Percentiles rank a stretch among this genome's conserved stretches.
These are phyloP conservation scores for Penicillium salamii DNA, from an alignment of 495 filamentous ascomycete species.

Conservation along the genomic window DNA sequence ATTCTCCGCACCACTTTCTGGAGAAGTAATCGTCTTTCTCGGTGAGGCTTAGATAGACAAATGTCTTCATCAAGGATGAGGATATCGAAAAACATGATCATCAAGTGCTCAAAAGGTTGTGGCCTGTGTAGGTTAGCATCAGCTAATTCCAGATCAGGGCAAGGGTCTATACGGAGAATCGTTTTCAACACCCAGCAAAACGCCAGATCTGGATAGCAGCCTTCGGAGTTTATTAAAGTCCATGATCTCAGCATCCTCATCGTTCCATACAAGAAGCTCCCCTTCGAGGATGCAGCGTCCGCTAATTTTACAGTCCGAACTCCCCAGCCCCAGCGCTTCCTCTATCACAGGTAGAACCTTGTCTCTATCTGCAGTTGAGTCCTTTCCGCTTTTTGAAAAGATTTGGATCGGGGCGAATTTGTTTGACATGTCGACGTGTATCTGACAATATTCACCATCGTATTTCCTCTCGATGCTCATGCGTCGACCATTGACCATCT, in stretches of 20 bases:
- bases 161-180: constrained; percentile 63
- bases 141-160: no score
- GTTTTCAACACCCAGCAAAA: constrained; percentile 60
- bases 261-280: constrained; percentile 75
- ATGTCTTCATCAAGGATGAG: constrained; percentile 68
- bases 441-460: constrained; percentile 86
- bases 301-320: constrained; percentile 53
- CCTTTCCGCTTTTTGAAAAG: constrained; percentile 89
- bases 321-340: constrained; percentile 56
- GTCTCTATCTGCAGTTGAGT: constrained; percentile 70
- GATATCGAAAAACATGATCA: constrained; percentile 81
- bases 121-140: constrained; percentile 38
- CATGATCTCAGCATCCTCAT: constrained; percentile 56
- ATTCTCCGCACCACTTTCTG: constrained; percentile 54
- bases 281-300: constrained; percentile 74
- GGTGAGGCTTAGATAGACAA: constrained; percentile 58
- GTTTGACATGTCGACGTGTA: constrained; percentile 71
- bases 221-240: constrained; percentile 79
- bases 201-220: constrained; percentile 71
- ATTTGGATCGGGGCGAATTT: constrained; percentile 61
- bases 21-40: constrained; percentile 57
- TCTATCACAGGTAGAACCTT: constrained; percentile 53
- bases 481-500: constrained; percentile 53
- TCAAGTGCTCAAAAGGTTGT: constrained; percentile 70
- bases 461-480: constrained; percentile 82